Conservation (phyloP, 164 flowering plant genomes). For the Hamamelis virginiana region DNA sequence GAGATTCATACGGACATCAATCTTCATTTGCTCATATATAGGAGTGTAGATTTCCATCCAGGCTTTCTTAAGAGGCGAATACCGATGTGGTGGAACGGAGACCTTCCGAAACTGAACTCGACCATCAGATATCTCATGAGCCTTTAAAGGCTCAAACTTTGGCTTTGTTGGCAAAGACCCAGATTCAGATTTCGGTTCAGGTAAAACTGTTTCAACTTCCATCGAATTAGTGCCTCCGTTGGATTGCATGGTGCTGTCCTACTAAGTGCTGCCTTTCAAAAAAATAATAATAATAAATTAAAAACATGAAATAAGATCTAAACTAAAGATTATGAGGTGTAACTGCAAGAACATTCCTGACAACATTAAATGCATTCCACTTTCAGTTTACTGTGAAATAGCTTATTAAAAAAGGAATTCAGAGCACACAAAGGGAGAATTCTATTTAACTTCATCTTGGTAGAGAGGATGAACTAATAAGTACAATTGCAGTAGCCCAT, state of each 20-base stretch:
- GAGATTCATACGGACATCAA: slow-evolving; percentile 58
- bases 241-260: slow-evolving; percentile 16
- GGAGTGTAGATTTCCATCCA: slow-evolving; percentile 61
- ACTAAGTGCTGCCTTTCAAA: neutral
- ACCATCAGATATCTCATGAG: slow-evolving; percentile 56
- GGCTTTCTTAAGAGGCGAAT: slow-evolving; percentile 47
- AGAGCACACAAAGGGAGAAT: too few species aligned
- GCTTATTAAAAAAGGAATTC: too few species aligned
- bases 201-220: slow-evolving; percentile 24
- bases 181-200: slow-evolving; percentile 1
- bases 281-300: too few species aligned
- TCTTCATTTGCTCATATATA: slow-evolving; percentile 53
- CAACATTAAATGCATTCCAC: too few species aligned
- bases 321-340: too few species aligned
- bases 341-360: too few species aligned
- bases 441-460: too few species aligned
- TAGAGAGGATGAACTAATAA: too few species aligned
- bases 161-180: slow-evolving; percentile 29
- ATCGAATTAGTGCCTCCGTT: slow-evolving; percentile 16
- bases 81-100: slow-evolving; percentile 54
- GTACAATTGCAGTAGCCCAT: too few species aligned
- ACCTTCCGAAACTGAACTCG: slow-evolving; percentile 44
- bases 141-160: slow-evolving; percentile 38
- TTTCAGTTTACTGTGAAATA: too few species aligned
- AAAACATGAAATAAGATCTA: too few species aligned